Base-by-base conservation (phyloP, 2,329 filamentous ascomycete species). In the Apiospora hydei region DNA sequence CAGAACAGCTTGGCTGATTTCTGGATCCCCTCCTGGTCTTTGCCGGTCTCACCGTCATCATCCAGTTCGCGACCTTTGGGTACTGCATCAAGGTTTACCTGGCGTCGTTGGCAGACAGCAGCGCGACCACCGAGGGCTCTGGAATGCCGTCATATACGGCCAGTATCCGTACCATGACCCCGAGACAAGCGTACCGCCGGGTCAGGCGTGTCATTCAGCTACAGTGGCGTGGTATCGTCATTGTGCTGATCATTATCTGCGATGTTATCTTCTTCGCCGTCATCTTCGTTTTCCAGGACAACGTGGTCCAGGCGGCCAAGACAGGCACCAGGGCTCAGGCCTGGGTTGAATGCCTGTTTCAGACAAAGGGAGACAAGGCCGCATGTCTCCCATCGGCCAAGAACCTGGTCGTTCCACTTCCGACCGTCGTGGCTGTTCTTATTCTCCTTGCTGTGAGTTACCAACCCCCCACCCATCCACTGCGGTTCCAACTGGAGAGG, bases 61-160 rank as follows among this genome's bases (percentile, higher is more conserved):
- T 94, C 18, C 93, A 95, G 78, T 85, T 94, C 69, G 85, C 87
- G 68, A 95, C 93, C 34, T 92, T 90, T 80, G 87, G 87, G 18
- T 98, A 99, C 85, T 98, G 96, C 81, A 93, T 98, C 83, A 95
- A 97, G 80, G 94, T 99, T 68, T 99, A 98, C 81, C 87, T 99
- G 70, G 92, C 92, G 71, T 95, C 95, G 38, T 86, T 98, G 71
- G 88, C 90, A 73, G 94, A 97, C 80, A 90, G 90, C 76, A 88
- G 90, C 71, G 85, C 88, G 47, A 91, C 92, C 5, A 94, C 93
- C 0, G 91, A 92, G 69, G 91, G 88, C 77, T 94, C 93, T 4
- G 89, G 88, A 43, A 85, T 97, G 44, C 93, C 94, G 0, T 92
- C 92, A 0, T 95, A 95, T 83, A 88, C 89, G 16, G 90, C 89